Evolutionary conservation across 352 stramenopile species (phyloP), one percentile per base, ranked within the genome.

Genomic region (Hyaloperonospora arabidopsidis): DNA sequence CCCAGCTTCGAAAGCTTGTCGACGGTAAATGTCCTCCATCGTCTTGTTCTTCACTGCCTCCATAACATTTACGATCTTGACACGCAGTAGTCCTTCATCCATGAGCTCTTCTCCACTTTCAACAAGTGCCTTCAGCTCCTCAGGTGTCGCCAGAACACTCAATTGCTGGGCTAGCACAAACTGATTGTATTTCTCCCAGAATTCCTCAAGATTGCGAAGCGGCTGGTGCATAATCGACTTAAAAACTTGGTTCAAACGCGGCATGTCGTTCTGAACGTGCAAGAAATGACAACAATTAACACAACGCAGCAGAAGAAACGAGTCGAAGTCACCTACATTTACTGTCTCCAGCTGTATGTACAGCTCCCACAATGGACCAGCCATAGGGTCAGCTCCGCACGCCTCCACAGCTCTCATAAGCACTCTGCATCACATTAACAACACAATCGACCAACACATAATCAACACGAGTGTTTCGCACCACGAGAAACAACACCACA

Each of bases 131-230:
- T 77, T 74, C 25, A 86, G 69, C 28, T 90, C 80, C 25, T 88
- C 77, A 6, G 57, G 50, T 17, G 77, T 87, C 19, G 77, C 80
- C 15, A 90, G 48, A 17, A 70, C 72, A 52, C 68, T 63, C 38
- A 90, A 52, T 50, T 85, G 77, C 59, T 90, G 80, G 4, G 78
- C 78, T 17, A 90, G 50, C 18, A 90, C 78, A 61, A 88, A 90
- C 50, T 88, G 77, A 58, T 90, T 90, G 62, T 90, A 90, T 52
- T 87, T 88, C 35, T 90, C 80, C 80, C 80, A 90, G 18, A 90
- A 88, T 44, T 90, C 80, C 15, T 87, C 80, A 32, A 90, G 56
- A 58, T 90, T 90, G 38, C 72, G 81, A 52, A 90, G 51, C 32
- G 80, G 78, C 21, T 86, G 70, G 17, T 75, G 29, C 68, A 90